Evolutionary conservation across 768 basidiomycete species (phyloP), one percentile per base, ranked within the genome.

Genomic region (Leccinum uliginosum): DNA sequence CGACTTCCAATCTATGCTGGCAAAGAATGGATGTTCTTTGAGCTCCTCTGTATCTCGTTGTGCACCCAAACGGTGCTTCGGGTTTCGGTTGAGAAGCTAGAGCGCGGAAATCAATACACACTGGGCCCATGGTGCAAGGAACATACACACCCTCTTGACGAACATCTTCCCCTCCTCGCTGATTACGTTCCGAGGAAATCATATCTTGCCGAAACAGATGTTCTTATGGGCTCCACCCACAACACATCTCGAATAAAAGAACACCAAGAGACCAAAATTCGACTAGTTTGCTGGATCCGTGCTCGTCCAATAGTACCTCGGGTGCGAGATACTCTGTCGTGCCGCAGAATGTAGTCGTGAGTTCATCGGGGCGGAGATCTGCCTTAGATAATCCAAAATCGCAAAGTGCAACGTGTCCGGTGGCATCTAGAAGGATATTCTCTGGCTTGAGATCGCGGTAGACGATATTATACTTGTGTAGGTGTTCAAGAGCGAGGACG

Each of bases 211-310:
- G 72, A 98, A 99, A 71, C 95, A 97, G 63, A 92, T 93, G 74
- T 91, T 93, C 80, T 94, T 94, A 78, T 43, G 97, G 97, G 69
- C 91, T 93, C 97, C 97, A 98, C 6, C 97, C 97, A 64, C 97
- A 99, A 67, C 97, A 98, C 97, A 99, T 99, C 75, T 99, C 97
- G 70, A 98, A 99, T 23, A 99, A 78, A 30, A 99, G 78, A 1
- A 98, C 97, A 32, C 95, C 96, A n/a, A 98, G 76, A 48, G 88
- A 91, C 95, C 97, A 99, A 71, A 98, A 99, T 71, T 99, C 97
- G 63, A 99, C 97, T 50, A 97, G 86, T 74, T 98, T 98, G 47
- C 91, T 93, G 73, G 98, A 98, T 12, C 97, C 97, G 61, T 96
- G 93, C 67, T 98, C 97, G 71, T 98, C 95, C 44, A 99, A 82